Conservation (phyloP, 805 yeast species). For the Monosporozyma siamensis region DNA sequence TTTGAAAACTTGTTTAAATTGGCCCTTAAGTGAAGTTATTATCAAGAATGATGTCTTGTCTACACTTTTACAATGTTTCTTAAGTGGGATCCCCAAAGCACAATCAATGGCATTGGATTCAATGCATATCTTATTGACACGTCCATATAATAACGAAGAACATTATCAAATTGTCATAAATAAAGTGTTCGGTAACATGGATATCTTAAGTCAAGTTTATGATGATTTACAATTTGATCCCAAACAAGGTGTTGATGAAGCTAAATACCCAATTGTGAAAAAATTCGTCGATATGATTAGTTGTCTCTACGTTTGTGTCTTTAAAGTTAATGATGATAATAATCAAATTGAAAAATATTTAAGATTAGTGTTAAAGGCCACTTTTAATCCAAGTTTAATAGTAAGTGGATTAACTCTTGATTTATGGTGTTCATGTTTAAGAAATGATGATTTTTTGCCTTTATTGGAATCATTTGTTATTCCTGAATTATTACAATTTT, state of each 20-base stretch:
- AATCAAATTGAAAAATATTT: conserved; percentile 60
- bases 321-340: conserved; percentile 41
- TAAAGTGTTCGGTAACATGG: conserved; percentile 72
- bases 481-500: conserved; percentile 61
- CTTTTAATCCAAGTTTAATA: conserved; percentile 77
- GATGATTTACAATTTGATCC: conserved; percentile 44
- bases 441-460: conserved; percentile 63
- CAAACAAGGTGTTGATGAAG: conserved; percentile 62
- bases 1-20: conserved; percentile 79
- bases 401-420: conserved; percentile 84
- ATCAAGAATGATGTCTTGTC: conserved; percentile 55
- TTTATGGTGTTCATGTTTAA: conserved; percentile 85
- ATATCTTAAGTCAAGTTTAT: conserved; percentile 57
- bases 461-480: conserved; percentile 38
- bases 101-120: conserved; percentile 85
- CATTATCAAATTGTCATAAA: conserved; percentile 78
- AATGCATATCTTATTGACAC: conserved; percentile 76
- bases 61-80: conserved; percentile 50
- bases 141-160: conserved; percentile 52
- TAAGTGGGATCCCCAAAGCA: conserved; percentile 52
- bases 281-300: conserved; percentile 84
- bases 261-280: conserved; percentile 69
- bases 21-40: conserved; percentile 77
- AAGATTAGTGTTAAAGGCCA: conserved; percentile 66
- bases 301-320: conserved; percentile 39